Percentiles rank a stretch among this genome's conserved stretches.
Conservation (phyloP, 495 filamentous ascomycete species). For the Talaromyces trachyspermus region DNA sequence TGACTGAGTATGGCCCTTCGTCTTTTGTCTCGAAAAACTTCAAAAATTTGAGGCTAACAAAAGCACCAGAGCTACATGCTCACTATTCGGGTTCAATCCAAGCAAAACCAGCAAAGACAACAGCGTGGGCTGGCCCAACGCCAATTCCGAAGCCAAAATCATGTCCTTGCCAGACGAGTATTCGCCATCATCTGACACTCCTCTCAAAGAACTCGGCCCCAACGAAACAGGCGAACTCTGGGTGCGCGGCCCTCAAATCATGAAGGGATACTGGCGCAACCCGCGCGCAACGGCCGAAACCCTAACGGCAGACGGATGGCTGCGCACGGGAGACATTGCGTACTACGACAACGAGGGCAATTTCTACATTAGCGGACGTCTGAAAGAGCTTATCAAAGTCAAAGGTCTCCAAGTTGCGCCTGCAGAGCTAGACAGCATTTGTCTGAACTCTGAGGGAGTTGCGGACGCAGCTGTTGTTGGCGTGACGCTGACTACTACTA, state of each 20-base stretch:
- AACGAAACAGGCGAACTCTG: constrained; percentile 29
- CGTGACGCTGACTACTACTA: too few relatives aligned
- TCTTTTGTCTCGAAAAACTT: not conserved
- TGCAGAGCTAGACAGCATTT: constrained; percentile 41
- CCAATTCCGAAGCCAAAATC: constrained; percentile 20
- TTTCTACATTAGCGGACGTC: not conserved
- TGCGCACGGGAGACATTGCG: constrained; percentile 37
- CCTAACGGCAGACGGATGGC: constrained; percentile 33
- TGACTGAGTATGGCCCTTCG: constrained; percentile 27
- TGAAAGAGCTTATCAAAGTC: constrained; percentile 27
- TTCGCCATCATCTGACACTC: not conserved
- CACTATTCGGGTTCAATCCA: constrained; percentile 54
- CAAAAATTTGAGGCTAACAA: not conserved
- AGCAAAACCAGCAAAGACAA: constrained; percentile 20
- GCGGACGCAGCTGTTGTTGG: constrained; percentile 38
- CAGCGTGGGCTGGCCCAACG: constrained; percentile 12
- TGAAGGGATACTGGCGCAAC: constrained; percentile 35
- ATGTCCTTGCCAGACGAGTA: constrained; percentile 13
- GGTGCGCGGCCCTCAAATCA: constrained; percentile 30
- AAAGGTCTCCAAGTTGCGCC: constrained; percentile 41
- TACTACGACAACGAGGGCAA: constrained; percentile 13
- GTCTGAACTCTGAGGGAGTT: constrained; percentile 31
- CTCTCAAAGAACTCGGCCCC: constrained; percentile 4
- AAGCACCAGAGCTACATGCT: constrained; percentile 54
- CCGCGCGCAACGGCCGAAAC: constrained; percentile 29